Evolutionary conservation across 306 rosid species (phyloP).

Genomic region (Rosa rugosa): DNA sequence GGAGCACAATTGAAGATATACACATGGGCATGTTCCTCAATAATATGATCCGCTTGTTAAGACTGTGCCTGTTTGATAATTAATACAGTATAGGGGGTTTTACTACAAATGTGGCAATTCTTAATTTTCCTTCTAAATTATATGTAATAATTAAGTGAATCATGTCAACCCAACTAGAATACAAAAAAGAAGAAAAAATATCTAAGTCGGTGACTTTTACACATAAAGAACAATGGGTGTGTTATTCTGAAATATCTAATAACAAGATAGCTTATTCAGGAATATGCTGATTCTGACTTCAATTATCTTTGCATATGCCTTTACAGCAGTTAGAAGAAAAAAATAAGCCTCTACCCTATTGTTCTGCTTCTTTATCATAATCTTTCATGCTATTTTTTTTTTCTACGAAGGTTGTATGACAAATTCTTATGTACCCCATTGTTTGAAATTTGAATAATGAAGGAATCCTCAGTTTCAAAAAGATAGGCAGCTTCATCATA

Average conservation of each 20-base stretch:
- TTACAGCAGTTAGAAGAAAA: background rate
- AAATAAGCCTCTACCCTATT: background rate
- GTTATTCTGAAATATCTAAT: background rate
- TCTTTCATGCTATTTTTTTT: background rate
- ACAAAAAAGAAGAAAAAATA: background rate
- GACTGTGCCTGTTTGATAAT: background rate
- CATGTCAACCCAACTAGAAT: background rate
- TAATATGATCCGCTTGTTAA: conserved; percentile 2
- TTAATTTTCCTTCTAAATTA: background rate
- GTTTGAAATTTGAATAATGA: background rate
- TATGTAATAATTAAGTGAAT: background rate
- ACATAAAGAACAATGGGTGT: background rate
- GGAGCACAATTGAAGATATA: background rate
- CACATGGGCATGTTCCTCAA: background rate
- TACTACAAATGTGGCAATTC: background rate
- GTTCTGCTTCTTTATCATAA: background rate
- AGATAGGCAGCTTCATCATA: background rate
- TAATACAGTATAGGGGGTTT: background rate
- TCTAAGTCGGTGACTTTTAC: background rate
- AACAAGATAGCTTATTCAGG: background rate
- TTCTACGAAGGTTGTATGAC: background rate
- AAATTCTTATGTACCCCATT: background rate
- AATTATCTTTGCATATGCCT: conserved; percentile 3
- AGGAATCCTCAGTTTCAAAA: background rate
- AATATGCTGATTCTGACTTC: background rate